phyloP scores from a whole-genome alignment of 257 asterid species.

The Vinca minor region DNA sequence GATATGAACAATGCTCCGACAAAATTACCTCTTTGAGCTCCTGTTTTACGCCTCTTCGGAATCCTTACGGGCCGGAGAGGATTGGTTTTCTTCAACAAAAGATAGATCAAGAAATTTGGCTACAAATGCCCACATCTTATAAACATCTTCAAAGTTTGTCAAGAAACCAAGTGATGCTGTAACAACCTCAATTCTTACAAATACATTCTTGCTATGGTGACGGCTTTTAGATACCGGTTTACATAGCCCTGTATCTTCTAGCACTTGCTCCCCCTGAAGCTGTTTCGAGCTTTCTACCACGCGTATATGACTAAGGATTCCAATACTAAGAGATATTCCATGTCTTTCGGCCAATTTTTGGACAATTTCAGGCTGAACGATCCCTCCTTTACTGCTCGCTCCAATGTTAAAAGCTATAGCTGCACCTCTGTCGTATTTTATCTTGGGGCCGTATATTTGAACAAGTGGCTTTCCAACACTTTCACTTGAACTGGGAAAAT shows the following conservation, averaged over 20 bases:
- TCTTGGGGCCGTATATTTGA: constrained; percentile 34
- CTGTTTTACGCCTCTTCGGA: constrained; percentile 10
- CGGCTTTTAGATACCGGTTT: constrained; percentile 18
- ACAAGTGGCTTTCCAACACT: constrained; percentile 19
- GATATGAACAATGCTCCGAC: constrained; percentile 8
- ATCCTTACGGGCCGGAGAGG: constrained; percentile 19
- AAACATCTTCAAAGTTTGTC: constrained; percentile 33
- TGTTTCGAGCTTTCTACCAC: constrained; percentile 15
- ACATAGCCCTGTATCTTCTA: constrained; percentile 13
- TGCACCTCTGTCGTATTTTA: constrained; percentile 33
- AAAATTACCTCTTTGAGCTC: not conserved
- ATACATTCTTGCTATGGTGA: constrained; percentile 6
- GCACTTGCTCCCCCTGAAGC: not conserved
- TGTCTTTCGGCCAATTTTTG: constrained; percentile 24
- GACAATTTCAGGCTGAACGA: constrained; percentile 27
- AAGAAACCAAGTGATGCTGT: constrained; percentile 29
- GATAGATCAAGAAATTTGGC: constrained; percentile 29
- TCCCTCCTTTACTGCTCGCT: constrained; percentile 18
- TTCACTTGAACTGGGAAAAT: constrained; percentile 16
- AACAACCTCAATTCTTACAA: constrained; percentile 26
- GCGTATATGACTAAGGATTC: constrained; percentile 30
- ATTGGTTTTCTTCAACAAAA: constrained; percentile 18
- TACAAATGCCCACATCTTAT: constrained; percentile 32
- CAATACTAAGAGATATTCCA: constrained; percentile 31
- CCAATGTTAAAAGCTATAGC: constrained; percentile 27